A percentile compares a stretch with the other conserved stretches of the same genome.
These are phyloP conservation scores for Aspergillus terreus DNA, from an alignment of 2,329 filamentous ascomycete species.

Conservation along the genomic window DNA sequence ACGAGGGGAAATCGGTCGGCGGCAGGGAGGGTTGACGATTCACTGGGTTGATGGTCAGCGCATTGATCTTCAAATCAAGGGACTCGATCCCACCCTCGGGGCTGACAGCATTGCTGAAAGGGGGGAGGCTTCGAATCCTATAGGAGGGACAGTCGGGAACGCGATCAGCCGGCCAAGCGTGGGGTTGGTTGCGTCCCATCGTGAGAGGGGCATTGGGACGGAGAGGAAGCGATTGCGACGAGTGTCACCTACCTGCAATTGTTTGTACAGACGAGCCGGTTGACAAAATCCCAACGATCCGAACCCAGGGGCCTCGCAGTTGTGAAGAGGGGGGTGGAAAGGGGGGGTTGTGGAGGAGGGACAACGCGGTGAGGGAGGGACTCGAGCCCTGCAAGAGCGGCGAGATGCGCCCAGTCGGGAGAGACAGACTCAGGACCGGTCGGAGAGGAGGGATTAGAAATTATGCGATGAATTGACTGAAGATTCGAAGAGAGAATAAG, in stretches of 20 bases:
- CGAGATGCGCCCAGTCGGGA: neutral
- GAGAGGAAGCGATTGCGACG: neutral
- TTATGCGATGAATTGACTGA: constrained; percentile 1
- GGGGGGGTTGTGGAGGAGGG: neutral
- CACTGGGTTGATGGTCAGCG: constrained; percentile 1
- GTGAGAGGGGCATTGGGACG: neutral
- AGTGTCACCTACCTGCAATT: too few species aligned
- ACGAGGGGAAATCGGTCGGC: constrained; percentile 5
- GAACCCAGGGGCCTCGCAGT: too few species aligned
- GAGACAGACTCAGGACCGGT: neutral
- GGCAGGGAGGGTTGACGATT: constrained; percentile 1
- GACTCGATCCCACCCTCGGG: neutral
- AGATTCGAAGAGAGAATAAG: neutral
- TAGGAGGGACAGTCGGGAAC: neutral
- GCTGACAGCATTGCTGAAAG: neutral
- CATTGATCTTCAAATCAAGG: neutral
- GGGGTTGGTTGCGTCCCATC: too few species aligned
- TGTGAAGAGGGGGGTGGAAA: neutral
- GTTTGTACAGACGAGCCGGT: too few species aligned
- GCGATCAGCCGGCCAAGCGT: too few species aligned
- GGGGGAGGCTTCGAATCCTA: neutral
- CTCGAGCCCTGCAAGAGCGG: neutral
- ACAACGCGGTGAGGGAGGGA: constrained; percentile 3
- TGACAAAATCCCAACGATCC: too few species aligned
- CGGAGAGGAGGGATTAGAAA: neutral